Evolutionary conservation across 345 rosid genomes (phyloP), one percentile per base, ranked within the genome.

Genomic region (Ricinus communis): DNA sequence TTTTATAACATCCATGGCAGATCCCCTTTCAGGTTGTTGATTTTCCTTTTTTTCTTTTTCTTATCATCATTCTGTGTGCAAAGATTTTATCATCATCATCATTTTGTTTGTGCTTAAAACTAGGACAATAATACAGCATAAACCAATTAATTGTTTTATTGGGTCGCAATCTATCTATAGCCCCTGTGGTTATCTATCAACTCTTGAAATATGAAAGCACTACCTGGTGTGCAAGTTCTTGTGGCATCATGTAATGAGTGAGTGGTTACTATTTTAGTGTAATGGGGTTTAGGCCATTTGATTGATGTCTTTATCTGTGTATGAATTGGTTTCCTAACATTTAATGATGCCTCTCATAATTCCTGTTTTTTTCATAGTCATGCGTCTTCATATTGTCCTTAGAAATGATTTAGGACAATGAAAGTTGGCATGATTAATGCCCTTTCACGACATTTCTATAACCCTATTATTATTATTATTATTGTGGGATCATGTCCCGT

Each of bases 211-310:
- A n/a, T n/a, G n/a, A n/a, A n/a, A n/a, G n/a, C n/a, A n/a, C n/a
- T n/a, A n/a, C n/a, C 0, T 10, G 21, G n/a, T 31, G 6, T 12
- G 25, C 4, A 27, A 12, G 47, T 43, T 1, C 1, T 25, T 11
- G 33, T 24, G 59, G 33, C 12, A 25, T 25, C 12, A 25, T 25
- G 57, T 53, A 22, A 53, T 54, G 16, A 54, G 58, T 24, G 5
- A 19, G 0, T 54, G 14, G 43, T 54, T 9, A 9, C 28, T 53
- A 54, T 54, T 54, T 54, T 22, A 12, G 30, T 25, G 28, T 25
- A 27, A 56, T 56, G 61, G 8, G 59, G 19, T 56, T 52, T 56
- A 56, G 13, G 61, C 61, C 36, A 56, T n/a, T n/a, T 56, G 61
- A 18, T 56, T 56, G 47, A 27, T 56, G n/a, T 25, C 61, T 56